phyloP scores from a whole-genome alignment of 2,329 filamentous ascomycete species.

The Aspergillus vadensis region DNA sequence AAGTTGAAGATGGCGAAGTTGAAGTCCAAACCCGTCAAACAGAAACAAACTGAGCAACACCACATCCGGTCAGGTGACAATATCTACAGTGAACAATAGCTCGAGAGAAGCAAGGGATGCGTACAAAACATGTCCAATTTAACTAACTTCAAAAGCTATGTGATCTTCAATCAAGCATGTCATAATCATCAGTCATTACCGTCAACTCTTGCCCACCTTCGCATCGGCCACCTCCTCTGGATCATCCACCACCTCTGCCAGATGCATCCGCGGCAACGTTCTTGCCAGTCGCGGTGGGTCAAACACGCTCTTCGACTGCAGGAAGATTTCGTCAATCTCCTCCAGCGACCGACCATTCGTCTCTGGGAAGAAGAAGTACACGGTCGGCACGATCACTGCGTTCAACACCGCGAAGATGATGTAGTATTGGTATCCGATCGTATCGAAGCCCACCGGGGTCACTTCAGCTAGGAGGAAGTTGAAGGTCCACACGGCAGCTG shows the following conservation, averaged over 20 bases:
- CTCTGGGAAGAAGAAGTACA: constrained; percentile 45
- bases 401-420: constrained; percentile 49
- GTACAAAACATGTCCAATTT: neutral
- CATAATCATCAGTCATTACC: neutral
- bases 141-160: neutral
- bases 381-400: constrained; percentile 30
- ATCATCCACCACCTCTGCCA: constrained; percentile 17
- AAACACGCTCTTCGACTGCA: constrained; percentile 32
- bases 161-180: neutral
- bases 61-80: neutral
- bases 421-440: constrained; percentile 52
- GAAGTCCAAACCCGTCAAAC: too few relatives aligned
- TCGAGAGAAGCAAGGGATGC: too few relatives aligned
- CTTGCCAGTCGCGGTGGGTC: constrained; percentile 30
- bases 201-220: neutral
- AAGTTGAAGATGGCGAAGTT: too few relatives aligned
- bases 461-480: constrained; percentile 42
- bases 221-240: neutral
- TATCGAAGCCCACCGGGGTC: constrained; percentile 41
- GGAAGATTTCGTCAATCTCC: constrained; percentile 45
- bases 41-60: too few relatives aligned
- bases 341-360: constrained; percentile 43
- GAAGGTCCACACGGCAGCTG: constrained; percentile 46
- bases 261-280: constrained; percentile 17
- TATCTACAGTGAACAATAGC: too few relatives aligned